phyloP scores from a whole-genome alignment of 1,284 basidiomycete genomes.

The Ceratorhiza oryzae-sativae region DNA sequence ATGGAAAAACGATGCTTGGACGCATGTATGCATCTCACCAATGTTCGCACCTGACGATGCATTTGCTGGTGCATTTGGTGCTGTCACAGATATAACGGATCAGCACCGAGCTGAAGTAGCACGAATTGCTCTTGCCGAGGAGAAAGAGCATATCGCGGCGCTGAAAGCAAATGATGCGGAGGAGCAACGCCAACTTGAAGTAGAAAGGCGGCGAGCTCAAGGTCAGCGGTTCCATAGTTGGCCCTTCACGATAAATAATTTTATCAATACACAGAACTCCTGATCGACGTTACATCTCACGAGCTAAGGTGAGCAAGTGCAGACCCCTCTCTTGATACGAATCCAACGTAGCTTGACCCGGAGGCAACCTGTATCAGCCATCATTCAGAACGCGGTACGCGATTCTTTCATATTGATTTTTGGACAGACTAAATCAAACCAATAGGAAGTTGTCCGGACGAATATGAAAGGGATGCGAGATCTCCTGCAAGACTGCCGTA shows the following conservation, averaged over 20 bases:
- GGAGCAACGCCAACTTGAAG: constrained; percentile 40
- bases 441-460: constrained; percentile 42
- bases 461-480: constrained; percentile 45
- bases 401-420: neutral
- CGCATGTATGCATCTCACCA: constrained; percentile 18
- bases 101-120: constrained; percentile 46
- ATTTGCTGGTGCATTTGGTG: constrained; percentile 24
- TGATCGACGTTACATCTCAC: constrained; percentile 49
- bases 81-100: constrained; percentile 45
- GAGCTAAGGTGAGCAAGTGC: constrained; percentile 43
- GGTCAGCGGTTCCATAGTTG: constrained; percentile 38
- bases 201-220: constrained; percentile 47
- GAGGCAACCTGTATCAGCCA: constrained; percentile 48
- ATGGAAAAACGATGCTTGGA: constrained; percentile 31
- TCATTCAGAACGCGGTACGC: constrained; percentile 41
- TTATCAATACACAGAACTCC: constrained; percentile 41
- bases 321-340: neutral
- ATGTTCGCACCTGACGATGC: constrained; percentile 15
- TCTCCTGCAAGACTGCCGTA: constrained; percentile 28
- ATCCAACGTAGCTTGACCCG: neutral
- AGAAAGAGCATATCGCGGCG: constrained; percentile 46
- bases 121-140: constrained; percentile 46
- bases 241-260: too few species aligned
- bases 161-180: constrained; percentile 45
- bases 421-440: constrained; percentile 35